phyloP scores from a whole-genome alignment of 1,284 basidiomycete species.

The Naganishia sp. region DNA sequence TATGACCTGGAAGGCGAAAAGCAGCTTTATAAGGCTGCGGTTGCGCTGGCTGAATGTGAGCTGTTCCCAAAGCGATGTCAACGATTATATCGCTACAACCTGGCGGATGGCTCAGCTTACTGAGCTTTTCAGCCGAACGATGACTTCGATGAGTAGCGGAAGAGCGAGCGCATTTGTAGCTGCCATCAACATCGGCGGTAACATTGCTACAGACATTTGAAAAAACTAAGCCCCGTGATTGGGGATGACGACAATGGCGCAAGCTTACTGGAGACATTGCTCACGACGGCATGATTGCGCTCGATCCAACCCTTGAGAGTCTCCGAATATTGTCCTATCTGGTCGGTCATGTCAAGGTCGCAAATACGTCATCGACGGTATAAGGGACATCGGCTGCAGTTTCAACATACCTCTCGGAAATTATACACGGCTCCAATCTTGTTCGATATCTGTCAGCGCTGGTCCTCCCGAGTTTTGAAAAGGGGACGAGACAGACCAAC shows the following conservation, averaged over 20 bases:
- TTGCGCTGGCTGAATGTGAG: slow-evolving; percentile 5
- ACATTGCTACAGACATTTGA: slow-evolving; percentile 18
- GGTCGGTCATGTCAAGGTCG: not conserved
- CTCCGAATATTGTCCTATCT: not conserved
- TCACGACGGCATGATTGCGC: not conserved
- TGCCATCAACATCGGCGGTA: slow-evolving; percentile 24
- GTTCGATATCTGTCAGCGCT: no score
- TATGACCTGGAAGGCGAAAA: slow-evolving; percentile 22
- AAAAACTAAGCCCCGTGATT: not conserved
- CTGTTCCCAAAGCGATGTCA: not conserved
- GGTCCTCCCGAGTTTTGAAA: no score
- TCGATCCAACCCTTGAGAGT: not conserved
- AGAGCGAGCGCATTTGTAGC: slow-evolving; percentile 17
- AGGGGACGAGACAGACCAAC: not conserved
- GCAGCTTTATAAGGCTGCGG: slow-evolving; percentile 17
- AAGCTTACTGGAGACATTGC: slow-evolving; percentile 1
- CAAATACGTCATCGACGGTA: not conserved
- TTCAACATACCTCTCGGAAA: not conserved
- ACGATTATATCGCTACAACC: no score
- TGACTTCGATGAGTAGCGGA: slow-evolving; percentile 13
- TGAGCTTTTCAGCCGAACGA: slow-evolving; percentile 15
- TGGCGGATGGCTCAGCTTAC: not conserved
- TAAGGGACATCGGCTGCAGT: not conserved
- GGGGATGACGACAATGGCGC: not conserved
- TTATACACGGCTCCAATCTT: slow-evolving; percentile 19